phyloP scores from a whole-genome alignment of 2,329 filamentous ascomycete species.

The Trichophyton mentagrophytes region DNA sequence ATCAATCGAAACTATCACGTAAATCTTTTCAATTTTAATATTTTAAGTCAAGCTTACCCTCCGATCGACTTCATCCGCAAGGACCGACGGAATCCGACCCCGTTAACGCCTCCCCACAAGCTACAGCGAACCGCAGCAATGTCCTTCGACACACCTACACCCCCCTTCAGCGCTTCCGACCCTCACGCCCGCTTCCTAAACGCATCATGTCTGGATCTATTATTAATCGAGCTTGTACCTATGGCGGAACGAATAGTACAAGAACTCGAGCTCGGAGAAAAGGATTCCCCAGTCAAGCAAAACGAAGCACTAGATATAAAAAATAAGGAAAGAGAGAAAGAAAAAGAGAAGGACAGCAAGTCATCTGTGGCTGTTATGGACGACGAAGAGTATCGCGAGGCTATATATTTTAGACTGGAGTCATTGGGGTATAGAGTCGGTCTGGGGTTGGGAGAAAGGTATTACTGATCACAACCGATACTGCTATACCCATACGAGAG shows the following conservation, averaged over 20 bases:
- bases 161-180: slow-evolving; percentile 59
- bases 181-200: slow-evolving; percentile 64
- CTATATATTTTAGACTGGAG: slow-evolving; percentile 74
- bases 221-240: slow-evolving; percentile 92
- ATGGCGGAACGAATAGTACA: slow-evolving; percentile 77
- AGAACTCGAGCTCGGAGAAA: slow-evolving; percentile 38
- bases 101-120: neutral
- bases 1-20: neutral
- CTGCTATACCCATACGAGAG: no score
- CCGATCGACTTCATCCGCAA: neutral
- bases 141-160: slow-evolving; percentile 60
- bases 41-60: neutral
- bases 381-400: slow-evolving; percentile 67
- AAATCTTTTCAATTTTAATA: neutral
- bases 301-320: neutral
- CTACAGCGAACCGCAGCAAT: slow-evolving; percentile 30
- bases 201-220: slow-evolving; percentile 79
- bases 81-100: neutral
- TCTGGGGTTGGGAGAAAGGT: slow-evolving; percentile 84
- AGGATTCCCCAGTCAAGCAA: neutral
- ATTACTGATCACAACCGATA: neutral
- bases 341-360: slow-evolving; percentile 15
- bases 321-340: slow-evolving; percentile 5
- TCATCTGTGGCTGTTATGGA: slow-evolving; percentile 20
- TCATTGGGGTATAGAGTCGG: slow-evolving; percentile 81